A percentile compares a stretch with the other conserved stretches of the same genome.
phyloP scores from a whole-genome alignment of 1,284 basidiomycete genomes.

The Schizophyllum commune region DNA sequence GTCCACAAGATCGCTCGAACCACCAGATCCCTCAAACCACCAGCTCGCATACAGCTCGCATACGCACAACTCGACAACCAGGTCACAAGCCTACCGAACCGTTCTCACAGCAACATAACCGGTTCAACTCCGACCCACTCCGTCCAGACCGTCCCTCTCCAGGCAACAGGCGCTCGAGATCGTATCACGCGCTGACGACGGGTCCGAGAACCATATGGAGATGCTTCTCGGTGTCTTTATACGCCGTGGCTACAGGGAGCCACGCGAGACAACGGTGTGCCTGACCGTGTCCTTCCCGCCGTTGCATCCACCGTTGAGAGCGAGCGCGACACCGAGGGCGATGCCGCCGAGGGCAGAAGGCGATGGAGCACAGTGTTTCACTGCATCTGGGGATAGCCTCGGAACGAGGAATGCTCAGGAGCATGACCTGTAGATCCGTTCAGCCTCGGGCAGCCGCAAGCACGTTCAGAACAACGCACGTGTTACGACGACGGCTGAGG shows the following conservation, averaged over 20 bases:
- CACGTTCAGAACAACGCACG: not conserved
- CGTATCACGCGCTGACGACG: not conserved
- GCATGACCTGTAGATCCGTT: too few species aligned
- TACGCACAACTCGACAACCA: not conserved
- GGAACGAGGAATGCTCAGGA: too few species aligned
- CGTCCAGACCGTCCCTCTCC: conserved; percentile 24
- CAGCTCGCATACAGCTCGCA: not conserved
- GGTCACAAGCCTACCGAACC: not conserved
- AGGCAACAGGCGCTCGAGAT: not conserved
- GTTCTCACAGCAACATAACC: conserved; percentile 1
- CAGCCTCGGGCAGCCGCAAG: not conserved
- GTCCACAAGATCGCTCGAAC: not conserved
- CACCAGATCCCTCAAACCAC: not conserved
- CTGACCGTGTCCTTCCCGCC: not conserved
- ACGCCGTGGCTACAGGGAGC: not conserved
- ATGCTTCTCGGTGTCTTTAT: not conserved
- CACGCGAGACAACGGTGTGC: not conserved
- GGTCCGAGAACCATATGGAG: conserved; percentile 5
- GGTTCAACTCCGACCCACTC: conserved; percentile 17
- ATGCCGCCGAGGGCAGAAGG: not conserved
- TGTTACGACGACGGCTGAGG: not conserved
- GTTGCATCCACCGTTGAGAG: not conserved
- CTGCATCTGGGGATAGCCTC: too few species aligned
- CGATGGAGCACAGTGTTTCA: too few species aligned
- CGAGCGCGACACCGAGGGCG: not conserved